Evolutionary conservation across 345 rosid species (phyloP).

Genomic region (Citrus glauca): DNA sequence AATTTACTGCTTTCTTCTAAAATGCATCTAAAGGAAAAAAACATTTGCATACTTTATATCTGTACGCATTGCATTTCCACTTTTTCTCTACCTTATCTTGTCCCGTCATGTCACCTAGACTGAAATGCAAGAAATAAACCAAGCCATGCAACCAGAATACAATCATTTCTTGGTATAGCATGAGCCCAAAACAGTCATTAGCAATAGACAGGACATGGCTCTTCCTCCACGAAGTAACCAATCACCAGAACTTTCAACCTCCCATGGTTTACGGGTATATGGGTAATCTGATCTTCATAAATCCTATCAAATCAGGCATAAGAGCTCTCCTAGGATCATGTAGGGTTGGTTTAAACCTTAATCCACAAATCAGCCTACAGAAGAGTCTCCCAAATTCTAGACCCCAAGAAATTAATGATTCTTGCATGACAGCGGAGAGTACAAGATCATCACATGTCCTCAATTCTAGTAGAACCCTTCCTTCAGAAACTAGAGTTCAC

Average conservation of each 20-base stretch:
- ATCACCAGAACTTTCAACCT: neutral
- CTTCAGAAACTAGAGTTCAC: neutral
- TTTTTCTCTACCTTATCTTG: neutral
- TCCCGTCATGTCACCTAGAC: neutral
- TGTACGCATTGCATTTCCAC: neutral
- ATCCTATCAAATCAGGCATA: too few relatives aligned
- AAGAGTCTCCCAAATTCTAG: neutral
- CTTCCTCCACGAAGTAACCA: neutral
- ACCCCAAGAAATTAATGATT: neutral
- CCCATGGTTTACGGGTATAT: neutral
- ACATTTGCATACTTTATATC: neutral
- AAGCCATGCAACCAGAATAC: neutral
- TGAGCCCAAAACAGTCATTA: neutral
- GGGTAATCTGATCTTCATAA: neutral
- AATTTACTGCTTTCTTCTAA: neutral
- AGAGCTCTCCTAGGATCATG: neutral
- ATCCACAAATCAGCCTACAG: neutral
- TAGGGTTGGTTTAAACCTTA: neutral
- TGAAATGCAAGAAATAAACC: neutral
- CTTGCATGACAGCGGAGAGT: neutral
- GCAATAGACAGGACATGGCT: neutral
- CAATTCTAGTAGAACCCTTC: neutral
- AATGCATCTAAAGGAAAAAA: neutral
- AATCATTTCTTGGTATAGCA: neutral
- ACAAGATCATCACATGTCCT: neutral